phyloP scores from a whole-genome alignment of 345 rosid species.

The Eucalyptus erythrocorys region DNA sequence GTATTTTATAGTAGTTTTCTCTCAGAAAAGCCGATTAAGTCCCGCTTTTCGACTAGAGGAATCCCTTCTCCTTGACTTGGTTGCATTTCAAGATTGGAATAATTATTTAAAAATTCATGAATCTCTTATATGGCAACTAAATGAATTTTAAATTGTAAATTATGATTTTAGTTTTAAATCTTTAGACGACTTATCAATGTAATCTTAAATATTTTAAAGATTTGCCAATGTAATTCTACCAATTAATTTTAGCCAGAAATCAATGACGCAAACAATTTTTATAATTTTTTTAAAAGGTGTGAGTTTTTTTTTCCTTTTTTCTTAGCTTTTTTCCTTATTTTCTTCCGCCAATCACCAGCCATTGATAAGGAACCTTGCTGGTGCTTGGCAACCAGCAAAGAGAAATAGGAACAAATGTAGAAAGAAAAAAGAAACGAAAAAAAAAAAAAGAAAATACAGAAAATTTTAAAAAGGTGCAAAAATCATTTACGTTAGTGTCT shows the following conservation, averaged over 20 bases:
- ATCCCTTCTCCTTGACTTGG: neutral
- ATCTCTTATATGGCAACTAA: neutral
- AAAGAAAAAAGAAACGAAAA: neutral
- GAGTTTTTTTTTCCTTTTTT: neutral
- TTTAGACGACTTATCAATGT: neutral
- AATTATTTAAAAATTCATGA: neutral
- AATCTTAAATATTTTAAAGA: neutral
- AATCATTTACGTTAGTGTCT: neutral
- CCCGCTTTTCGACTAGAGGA: neutral
- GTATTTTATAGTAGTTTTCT: neutral
- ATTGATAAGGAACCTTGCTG: neutral
- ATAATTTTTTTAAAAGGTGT: neutral
- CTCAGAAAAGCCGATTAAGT: neutral
- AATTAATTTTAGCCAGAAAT: neutral
- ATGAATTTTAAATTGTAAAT: too few relatives aligned
- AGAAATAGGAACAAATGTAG: neutral
- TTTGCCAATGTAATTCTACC: neutral
- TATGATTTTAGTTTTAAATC: too few relatives aligned
- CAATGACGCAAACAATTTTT: accelerated
- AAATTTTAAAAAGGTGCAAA: neutral
- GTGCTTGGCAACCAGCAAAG: neutral
- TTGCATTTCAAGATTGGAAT: neutral
- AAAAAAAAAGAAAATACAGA: too few relatives aligned
- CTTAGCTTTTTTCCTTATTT: neutral
- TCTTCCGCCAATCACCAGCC: accelerated